Percentiles rank a stretch among this genome's conserved stretches.
These are phyloP conservation scores for Gynochthodes officinalis DNA, from an alignment of 257 asterid species.

Conservation along the genomic window DNA sequence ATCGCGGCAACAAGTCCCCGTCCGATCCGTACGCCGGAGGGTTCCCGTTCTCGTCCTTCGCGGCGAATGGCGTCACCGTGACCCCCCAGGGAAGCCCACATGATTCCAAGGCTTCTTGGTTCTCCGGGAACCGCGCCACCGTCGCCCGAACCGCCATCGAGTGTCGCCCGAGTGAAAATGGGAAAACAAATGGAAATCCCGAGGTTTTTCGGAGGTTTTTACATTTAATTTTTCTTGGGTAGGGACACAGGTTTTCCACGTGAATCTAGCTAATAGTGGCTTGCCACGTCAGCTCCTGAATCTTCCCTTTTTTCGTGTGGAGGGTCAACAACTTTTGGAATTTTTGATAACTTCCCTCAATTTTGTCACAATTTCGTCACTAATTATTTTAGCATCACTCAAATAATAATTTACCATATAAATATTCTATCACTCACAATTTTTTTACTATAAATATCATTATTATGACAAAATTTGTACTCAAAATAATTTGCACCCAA, in stretches of 20 bases:
- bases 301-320: background rate
- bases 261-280: constrained; percentile 11
- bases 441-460: too few species aligned
- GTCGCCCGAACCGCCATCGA: constrained; percentile 88
- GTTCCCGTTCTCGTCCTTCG: constrained; percentile 76
- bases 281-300: constrained; percentile 17
- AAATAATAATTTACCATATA: too few species aligned
- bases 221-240: background rate
- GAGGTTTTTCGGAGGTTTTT: constrained; percentile 14
- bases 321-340: background rate
- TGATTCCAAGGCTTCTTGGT: constrained; percentile 60
- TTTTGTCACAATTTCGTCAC: too few species aligned
- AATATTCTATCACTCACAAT: too few species aligned
- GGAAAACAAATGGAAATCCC: background rate
- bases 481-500: too few species aligned
- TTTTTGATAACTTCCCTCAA: background rate
- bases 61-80: constrained; percentile 75
- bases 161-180: background rate
- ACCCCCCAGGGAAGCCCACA: constrained; percentile 91
- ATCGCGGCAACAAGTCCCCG: constrained; percentile 74
- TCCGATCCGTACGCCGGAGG: constrained; percentile 91
- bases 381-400: too few species aligned
- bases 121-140: constrained; percentile 66
- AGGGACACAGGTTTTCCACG: background rate
- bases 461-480: too few species aligned